Conservation (phyloP, 768 basidiomycete species). For the Coprinellus aureogranulatus region DNA sequence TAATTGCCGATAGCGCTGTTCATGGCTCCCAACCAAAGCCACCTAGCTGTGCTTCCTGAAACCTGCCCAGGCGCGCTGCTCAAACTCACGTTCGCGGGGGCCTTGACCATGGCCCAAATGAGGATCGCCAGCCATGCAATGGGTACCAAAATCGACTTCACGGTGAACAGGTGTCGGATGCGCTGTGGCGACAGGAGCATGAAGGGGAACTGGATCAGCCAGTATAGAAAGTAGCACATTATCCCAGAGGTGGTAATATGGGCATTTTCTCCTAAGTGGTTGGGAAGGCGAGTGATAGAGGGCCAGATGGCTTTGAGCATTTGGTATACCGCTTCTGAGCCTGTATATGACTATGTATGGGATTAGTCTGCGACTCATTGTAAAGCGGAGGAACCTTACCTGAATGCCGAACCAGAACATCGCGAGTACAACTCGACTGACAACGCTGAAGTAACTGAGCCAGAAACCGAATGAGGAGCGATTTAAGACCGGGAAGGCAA, state of each 20-base stretch:
- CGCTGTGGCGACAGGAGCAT: slow-evolving; percentile 75
- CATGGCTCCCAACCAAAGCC: slow-evolving; percentile 76
- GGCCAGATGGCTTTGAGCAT: slow-evolving; percentile 88
- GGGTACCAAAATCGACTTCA: slow-evolving; percentile 66
- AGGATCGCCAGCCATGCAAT: slow-evolving; percentile 67
- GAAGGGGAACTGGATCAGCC: slow-evolving; percentile 74
- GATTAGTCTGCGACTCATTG: background rate
- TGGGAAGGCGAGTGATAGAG: slow-evolving; percentile 59
- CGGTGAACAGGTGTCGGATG: slow-evolving; percentile 72
- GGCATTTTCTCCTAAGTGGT: slow-evolving; percentile 54
- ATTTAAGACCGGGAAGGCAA: slow-evolving; percentile 75
- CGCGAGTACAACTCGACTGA: slow-evolving; percentile 71
- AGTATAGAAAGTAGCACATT: slow-evolving; percentile 74
- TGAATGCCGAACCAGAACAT: slow-evolving; percentile 84
- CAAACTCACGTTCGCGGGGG: slow-evolving; percentile 60
- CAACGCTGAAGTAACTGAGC: slow-evolving; percentile 82
- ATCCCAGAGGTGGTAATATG: slow-evolving; percentile 69
- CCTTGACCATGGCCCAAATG: slow-evolving; percentile 76
- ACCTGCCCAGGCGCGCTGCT: slow-evolving; percentile 43
- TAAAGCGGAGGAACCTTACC: slow-evolving; percentile 30
- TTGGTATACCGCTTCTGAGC: slow-evolving; percentile 76
- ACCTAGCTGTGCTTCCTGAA: slow-evolving; percentile 56
- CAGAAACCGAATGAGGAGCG: slow-evolving; percentile 88
- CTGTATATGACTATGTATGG: slow-evolving; percentile 43
- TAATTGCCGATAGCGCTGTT: slow-evolving; percentile 78